Evolutionary conservation across 208 protist species (phyloP).

Genomic region (Trypanosoma theileri): DNA sequence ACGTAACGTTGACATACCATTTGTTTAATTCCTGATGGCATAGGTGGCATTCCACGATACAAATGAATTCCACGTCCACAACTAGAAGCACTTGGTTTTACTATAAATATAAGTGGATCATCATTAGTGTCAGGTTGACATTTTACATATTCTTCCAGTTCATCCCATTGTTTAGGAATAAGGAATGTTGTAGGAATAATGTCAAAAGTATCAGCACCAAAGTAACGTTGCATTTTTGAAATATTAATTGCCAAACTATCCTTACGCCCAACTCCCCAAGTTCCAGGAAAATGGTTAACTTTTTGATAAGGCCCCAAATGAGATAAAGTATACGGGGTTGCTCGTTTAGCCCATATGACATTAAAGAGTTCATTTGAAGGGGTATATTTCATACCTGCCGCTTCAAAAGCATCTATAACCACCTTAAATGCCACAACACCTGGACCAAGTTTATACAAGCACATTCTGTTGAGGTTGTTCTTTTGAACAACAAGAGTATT

Average conservation of each 20-base stretch:
- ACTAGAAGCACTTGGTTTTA: slow-evolving; percentile 88
- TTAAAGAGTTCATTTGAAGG: slow-evolving; percentile 85
- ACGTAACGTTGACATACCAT: slow-evolving; percentile 94
- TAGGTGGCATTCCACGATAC: slow-evolving; percentile 66
- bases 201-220: slow-evolving; percentile 67
- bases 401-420: slow-evolving; percentile 87
- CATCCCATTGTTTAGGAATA: slow-evolving; percentile 67
- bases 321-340: slow-evolving; percentile 74
- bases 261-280: slow-evolving; percentile 90
- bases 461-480: slow-evolving; percentile 83
- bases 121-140: slow-evolving; percentile 52
- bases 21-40: slow-evolving; percentile 51
- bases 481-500: slow-evolving; percentile 60
- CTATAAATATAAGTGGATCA: slow-evolving; percentile 81
- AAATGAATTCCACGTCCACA: slow-evolving; percentile 88
- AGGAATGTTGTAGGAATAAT: slow-evolving; percentile 85
- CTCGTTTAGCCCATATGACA: slow-evolving; percentile 91
- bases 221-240: slow-evolving; percentile 71
- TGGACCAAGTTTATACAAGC: slow-evolving; percentile 89
- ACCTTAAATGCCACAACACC: slow-evolving; percentile 90
- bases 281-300: slow-evolving; percentile 93
- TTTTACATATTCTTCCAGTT: slow-evolving; percentile 68
- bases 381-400: slow-evolving; percentile 82
- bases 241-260: slow-evolving; percentile 86
- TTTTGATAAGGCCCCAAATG: slow-evolving; percentile 84